Evolutionary conservation across 768 basidiomycete species (phyloP).

Genomic region (Russula virescens): DNA sequence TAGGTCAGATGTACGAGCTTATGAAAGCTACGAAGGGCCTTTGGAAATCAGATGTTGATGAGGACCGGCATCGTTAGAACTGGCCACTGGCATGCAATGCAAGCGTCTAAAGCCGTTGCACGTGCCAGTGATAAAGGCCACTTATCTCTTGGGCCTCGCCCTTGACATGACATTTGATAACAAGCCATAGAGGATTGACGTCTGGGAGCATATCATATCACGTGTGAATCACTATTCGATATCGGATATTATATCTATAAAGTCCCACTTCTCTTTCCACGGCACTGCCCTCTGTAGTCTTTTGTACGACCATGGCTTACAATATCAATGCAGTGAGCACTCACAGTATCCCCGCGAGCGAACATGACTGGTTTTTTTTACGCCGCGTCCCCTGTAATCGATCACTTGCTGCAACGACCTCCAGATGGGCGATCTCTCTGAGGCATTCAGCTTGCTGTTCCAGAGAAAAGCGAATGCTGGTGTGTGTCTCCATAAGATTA

Average conservation of each 20-base stretch:
- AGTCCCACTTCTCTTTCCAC: not conserved
- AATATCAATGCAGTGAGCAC: slow-evolving; percentile 2
- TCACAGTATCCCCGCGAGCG: too few relatives aligned
- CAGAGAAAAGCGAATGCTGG: not conserved
- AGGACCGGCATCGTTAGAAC: not conserved
- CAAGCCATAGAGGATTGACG: too few relatives aligned
- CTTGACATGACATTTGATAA: too few relatives aligned
- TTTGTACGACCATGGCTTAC: slow-evolving; percentile 3
- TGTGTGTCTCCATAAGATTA: not conserved
- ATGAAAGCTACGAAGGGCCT: slow-evolving; percentile 88
- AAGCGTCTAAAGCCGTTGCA: too few relatives aligned
- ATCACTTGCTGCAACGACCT: not conserved
- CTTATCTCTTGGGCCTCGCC: too few relatives aligned
- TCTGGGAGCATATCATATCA: not conserved
- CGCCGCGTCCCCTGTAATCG: not conserved
- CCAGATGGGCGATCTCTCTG: not conserved
- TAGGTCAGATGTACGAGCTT: slow-evolving; percentile 90
- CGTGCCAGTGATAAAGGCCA: too few relatives aligned
- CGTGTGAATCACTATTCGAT: not conserved
- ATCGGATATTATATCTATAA: not conserved
- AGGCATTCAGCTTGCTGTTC: not conserved
- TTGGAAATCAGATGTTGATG: slow-evolving; percentile 54
- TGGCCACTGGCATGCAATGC: too few relatives aligned
- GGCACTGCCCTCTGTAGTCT: not conserved
- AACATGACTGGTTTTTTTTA: not conserved